Evolutionary conservation across 768 basidiomycete genomes (phyloP).

Genomic region (Punctularia strigosozonata): DNA sequence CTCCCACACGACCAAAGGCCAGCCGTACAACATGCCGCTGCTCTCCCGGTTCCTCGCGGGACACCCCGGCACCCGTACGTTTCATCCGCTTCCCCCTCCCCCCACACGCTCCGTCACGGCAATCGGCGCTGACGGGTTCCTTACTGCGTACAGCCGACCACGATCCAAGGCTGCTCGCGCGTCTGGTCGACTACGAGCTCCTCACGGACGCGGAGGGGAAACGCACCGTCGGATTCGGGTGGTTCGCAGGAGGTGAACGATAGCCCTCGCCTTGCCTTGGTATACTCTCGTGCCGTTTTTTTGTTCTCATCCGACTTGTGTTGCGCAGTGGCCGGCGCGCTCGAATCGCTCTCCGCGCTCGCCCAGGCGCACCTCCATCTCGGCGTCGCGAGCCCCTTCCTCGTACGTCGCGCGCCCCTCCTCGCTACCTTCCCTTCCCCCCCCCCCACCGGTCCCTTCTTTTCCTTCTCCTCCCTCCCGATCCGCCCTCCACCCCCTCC

Average conservation of each 20-base stretch:
- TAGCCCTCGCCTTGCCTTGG: not conserved
- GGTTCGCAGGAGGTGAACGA: constrained; percentile 75
- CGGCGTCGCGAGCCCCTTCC: constrained; percentile 74
- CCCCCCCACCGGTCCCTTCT: not conserved
- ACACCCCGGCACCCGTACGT: constrained; percentile 6
- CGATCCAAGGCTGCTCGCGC: constrained; percentile 21
- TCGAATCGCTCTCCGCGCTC: constrained; percentile 70
- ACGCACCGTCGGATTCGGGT: constrained; percentile 83
- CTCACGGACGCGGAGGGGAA: constrained; percentile 51
- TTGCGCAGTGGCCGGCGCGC: constrained; percentile 61
- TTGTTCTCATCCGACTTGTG: not conserved
- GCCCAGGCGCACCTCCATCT: constrained; percentile 69
- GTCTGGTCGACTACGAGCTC: constrained; percentile 80
- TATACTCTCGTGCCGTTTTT: not conserved
- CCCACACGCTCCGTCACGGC: constrained; percentile 6
- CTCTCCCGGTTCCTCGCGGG: constrained; percentile 49
- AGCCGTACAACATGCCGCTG: constrained; percentile 75
- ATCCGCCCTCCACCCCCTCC: not conserved
- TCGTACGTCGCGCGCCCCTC: constrained; percentile 34
- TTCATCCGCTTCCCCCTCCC: too few species aligned
- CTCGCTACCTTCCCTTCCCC: not conserved
- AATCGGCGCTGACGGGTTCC: constrained; percentile 5
- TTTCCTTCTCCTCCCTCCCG: not conserved
- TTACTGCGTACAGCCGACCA: not conserved
- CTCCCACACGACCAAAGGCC: constrained; percentile 84